Base-by-base conservation (phyloP, 805 yeast genomes). In the Tetrapisispora iriomotensis region DNA sequence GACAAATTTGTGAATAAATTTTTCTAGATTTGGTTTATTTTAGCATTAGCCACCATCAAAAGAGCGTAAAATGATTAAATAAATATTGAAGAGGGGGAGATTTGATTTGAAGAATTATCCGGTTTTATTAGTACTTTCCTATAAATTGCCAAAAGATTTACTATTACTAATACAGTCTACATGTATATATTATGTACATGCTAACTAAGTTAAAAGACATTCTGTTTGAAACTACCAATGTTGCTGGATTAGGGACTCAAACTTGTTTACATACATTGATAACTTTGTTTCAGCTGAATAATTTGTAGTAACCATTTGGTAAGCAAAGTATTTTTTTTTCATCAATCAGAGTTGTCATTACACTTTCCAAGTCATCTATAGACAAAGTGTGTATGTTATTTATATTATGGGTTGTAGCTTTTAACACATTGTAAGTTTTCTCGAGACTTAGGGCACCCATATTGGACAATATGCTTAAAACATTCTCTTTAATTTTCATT, bases 381-480 rank as follows among this genome's bases (percentile, higher is more conserved):
- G 50, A 45, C 2, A 49, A 40, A 17, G 33, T 29, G 17, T 38
- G 38, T 29, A 42, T 49, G 8, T 49, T 46, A 15, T 62, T 56
- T 15, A 73, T 78, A 39, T 64, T 67, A 2, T 83, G 82, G 1
- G 74, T 74, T n/a, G 75, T 64, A 60, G 73, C 67, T 28, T 62
- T 63, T 42, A 78, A 55, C 46, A 78, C 74, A 14, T 72, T 65
- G 41, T 75, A 77, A 24, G 79, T 71, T 43, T 72, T 64, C 12
- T 61, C 66, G 5, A 65, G 51, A 3, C 75, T 71, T 45, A 74
- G 51, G 1, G 70, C 48, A 0, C 78, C 80, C 32, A 76, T 58
- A 44, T 77, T 78, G 3, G 72, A 72, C 20, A 78, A 58, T 75
- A 78, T 76, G 3, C 75, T 77, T 14, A 33, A 23, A n/a, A 33